Percentiles rank a stretch among this genome's conserved stretches.
phyloP scores from a whole-genome alignment of 768 basidiomycete species.

The Lentinula edodes region DNA sequence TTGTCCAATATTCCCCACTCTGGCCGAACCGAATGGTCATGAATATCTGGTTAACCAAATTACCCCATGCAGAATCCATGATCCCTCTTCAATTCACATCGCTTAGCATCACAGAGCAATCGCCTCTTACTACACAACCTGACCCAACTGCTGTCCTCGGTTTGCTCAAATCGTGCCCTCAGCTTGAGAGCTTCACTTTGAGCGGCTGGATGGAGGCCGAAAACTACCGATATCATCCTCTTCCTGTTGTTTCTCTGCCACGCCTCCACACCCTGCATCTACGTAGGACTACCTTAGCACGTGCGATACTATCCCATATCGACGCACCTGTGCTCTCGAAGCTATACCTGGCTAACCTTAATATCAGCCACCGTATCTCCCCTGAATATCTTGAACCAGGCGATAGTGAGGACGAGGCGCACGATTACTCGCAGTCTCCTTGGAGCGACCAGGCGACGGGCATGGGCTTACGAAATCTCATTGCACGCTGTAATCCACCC shows the following conservation, averaged over 20 bases:
- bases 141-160: constrained; percentile 47
- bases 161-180: constrained; percentile 58
- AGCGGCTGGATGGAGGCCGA: constrained; percentile 49
- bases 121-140: constrained; percentile 25
- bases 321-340: constrained; percentile 52
- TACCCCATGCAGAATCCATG: constrained; percentile 42
- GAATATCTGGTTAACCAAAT: constrained; percentile 41
- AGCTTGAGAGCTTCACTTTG: constrained; percentile 53
- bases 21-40: constrained; percentile 29
- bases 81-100: constrained; percentile 50
- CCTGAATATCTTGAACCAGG: constrained; percentile 41
- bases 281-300: constrained; percentile 54
- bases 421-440: constrained; percentile 72
- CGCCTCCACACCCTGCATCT: constrained; percentile 53
- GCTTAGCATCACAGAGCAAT: constrained; percentile 50
- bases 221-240: constrained; percentile 20
- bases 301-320: constrained; percentile 61
- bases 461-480: constrained; percentile 68
- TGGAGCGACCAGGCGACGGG: constrained; percentile 75
- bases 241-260: constrained; percentile 48
- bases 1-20: constrained; percentile 24
- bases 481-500: constrained; percentile 57
- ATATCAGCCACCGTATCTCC: constrained; percentile 50
- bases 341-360: constrained; percentile 62
- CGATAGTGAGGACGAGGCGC: constrained; percentile 70